phyloP scores from a whole-genome alignment of 176 grass and related monocot species.

The Aegilops speltoides region DNA sequence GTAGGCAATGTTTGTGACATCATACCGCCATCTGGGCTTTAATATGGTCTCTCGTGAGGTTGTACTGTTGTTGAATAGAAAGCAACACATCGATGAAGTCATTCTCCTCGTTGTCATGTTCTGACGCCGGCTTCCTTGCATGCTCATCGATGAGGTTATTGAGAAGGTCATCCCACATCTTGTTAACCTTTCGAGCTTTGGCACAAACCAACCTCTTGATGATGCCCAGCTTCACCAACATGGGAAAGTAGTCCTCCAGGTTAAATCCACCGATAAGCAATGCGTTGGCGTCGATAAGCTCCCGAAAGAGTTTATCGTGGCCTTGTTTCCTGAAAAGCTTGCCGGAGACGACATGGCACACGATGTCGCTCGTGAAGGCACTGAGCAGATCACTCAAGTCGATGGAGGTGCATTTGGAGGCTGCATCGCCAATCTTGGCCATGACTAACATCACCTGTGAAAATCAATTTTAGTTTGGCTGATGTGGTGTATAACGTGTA shows the following conservation, averaged over 20 bases:
- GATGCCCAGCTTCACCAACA: neutral
- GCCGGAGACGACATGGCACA: neutral
- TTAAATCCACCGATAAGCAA: neutral
- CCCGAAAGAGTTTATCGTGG: neutral
- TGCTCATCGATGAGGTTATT: neutral
- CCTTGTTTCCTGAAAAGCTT: neutral
- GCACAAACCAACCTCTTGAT: neutral
- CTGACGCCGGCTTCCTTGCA: neutral
- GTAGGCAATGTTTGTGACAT: neutral
- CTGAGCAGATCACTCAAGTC: neutral
- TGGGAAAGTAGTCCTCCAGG: neutral
- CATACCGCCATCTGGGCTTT: neutral
- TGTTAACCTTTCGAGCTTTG: neutral
- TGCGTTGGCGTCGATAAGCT: neutral
- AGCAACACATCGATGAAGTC: constrained; percentile 1
- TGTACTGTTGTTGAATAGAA: neutral
- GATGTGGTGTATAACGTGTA: no score
- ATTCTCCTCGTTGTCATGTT: neutral
- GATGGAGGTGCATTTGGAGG: neutral
- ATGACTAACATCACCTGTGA: neutral
- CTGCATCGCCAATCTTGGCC: neutral
- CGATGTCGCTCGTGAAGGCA: neutral
- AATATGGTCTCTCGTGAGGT: neutral
- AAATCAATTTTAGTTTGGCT: no score
- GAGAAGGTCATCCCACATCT: neutral